phyloP scores from a whole-genome alignment of 2,329 filamentous ascomycete species.

The Aspergillus sp. region DNA sequence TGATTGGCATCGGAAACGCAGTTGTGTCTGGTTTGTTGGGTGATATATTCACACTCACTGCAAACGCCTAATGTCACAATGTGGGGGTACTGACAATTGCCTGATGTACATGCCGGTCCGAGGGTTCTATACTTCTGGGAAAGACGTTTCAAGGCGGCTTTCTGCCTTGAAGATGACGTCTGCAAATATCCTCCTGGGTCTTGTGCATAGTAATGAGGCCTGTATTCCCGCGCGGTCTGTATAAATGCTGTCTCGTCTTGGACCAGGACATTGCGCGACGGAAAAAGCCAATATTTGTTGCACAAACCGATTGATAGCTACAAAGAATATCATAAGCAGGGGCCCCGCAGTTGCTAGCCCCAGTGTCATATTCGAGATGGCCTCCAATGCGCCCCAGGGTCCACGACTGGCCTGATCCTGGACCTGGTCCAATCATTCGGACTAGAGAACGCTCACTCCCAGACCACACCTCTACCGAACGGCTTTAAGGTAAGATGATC shows the following conservation, averaged over 20 bases:
- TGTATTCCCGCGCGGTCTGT: conserved; percentile 5
- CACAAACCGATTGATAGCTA: conserved; percentile 22
- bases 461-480: no score
- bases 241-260: conserved; percentile 4
- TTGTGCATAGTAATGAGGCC: no score
- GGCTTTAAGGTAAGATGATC: no score
- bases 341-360: conserved; percentile 16
- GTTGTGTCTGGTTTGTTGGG: conserved; percentile 2
- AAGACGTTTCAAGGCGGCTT: conserved; percentile 2
- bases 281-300: conserved; percentile 15
- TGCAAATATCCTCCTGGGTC: no score
- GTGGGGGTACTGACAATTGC: conserved; percentile 5
- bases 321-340: conserved; percentile 14
- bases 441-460: no score
- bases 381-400: conserved; percentile 17
- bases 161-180: neutral
- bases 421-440: no score
- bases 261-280: conserved; percentile 1
- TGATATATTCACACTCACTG: conserved; percentile 12
- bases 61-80: conserved; percentile 14
- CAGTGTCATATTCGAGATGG: conserved; percentile 13
- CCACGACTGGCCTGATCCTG: conserved; percentile 24
- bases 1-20: conserved; percentile 1
- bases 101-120: conserved; percentile 6
- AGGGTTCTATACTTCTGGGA: conserved; percentile 1